These are phyloP conservation scores for Xanthoceras sorbifolium DNA, from an alignment of 345 rosid genomes.

Conservation along the genomic window DNA sequence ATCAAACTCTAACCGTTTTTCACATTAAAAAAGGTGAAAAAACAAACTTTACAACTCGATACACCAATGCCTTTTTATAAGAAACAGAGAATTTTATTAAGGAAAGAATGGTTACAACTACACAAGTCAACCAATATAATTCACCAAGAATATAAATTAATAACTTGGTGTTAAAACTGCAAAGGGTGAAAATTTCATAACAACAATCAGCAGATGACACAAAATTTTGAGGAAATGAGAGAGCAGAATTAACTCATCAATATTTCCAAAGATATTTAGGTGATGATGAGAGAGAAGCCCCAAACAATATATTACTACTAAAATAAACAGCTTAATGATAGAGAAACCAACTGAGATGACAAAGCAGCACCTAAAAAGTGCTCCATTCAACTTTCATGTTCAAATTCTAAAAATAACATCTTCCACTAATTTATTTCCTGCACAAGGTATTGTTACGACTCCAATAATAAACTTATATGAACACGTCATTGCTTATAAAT, in stretches of 20 bases:
- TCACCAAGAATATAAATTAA: background rate
- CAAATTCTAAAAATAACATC: background rate
- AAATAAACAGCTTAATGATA: background rate
- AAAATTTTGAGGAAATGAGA: background rate
- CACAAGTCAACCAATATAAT: background rate
- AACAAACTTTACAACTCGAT: background rate
- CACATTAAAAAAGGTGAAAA: background rate
- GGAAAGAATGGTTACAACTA: background rate
- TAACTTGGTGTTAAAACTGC: background rate
- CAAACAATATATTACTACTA: background rate
- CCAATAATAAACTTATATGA: background rate
- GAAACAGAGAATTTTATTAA: background rate
- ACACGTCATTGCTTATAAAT: background rate
- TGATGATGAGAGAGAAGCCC: background rate
- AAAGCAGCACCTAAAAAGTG: background rate
- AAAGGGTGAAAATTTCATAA: background rate
- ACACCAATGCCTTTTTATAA: background rate
- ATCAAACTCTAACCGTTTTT: background rate
- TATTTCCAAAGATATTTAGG: background rate
- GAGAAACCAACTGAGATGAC: background rate
- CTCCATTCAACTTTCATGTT: conserved; percentile 1
- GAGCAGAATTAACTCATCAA: background rate
- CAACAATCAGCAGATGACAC: background rate
- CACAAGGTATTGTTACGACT: background rate
- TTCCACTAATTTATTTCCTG: background rate